phyloP scores from a whole-genome alignment of 75 land plant species.

The Azolla pinnata region DNA sequence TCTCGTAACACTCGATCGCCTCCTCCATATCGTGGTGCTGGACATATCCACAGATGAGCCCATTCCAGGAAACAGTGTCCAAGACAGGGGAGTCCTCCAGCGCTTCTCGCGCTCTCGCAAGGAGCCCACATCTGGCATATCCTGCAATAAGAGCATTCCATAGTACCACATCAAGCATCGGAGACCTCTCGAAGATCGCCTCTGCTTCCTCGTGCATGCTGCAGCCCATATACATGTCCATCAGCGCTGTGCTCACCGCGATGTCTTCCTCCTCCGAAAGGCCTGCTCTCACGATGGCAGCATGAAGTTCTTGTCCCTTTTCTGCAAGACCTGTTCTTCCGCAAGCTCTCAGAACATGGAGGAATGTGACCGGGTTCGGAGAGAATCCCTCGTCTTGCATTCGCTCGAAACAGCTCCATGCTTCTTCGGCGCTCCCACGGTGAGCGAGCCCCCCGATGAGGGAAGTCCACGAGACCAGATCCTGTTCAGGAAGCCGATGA shows the following conservation, averaged over 20 bases:
- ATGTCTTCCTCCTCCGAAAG: not conserved
- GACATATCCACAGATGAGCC: not conserved
- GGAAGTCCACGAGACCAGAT: conserved; percentile 51
- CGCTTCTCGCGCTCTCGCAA: not conserved
- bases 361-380: not conserved
- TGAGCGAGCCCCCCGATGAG: conserved; percentile 25
- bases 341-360: not conserved
- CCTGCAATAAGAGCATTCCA: not conserved
- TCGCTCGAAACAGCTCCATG: not conserved
- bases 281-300: not conserved
- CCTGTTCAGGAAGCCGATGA: conserved; percentile 11
- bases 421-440: conserved; percentile 8
- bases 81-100: not conserved
- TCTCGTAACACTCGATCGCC: not conserved
- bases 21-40: not conserved
- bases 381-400: not conserved
- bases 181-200: not conserved
- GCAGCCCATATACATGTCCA: not conserved
- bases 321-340: not conserved
- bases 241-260: not conserved
- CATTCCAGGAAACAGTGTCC: not conserved
- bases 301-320: not conserved
- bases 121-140: not conserved
- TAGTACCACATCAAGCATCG: not conserved
- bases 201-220: not conserved